Conservation (phyloP, 2,329 filamentous ascomycete genomes). For the Raffaelea deltoideospora region DNA sequence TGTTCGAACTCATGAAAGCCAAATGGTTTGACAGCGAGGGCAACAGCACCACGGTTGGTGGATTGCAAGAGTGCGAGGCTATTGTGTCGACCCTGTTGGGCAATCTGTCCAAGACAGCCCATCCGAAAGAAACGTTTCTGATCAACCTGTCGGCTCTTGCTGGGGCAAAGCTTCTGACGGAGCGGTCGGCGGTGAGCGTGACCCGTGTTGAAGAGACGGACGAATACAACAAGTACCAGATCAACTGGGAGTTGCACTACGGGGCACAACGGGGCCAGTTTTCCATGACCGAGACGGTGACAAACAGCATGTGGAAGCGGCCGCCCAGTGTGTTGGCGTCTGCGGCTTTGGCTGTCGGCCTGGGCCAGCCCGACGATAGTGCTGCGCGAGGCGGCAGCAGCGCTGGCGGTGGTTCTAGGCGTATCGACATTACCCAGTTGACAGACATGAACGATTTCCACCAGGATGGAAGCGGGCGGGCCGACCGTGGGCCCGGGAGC, state of each 20-base stretch:
- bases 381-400: not conserved
- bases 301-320: slow-evolving; percentile 24
- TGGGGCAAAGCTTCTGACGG: slow-evolving; percentile 36
- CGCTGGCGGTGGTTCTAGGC: slow-evolving; percentile 4
- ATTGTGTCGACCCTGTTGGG: slow-evolving; percentile 39
- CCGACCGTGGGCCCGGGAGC: no score
- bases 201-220: slow-evolving; percentile 26
- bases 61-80: slow-evolving; percentile 36
- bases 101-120: slow-evolving; percentile 30
- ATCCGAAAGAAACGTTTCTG: slow-evolving; percentile 38
- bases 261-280: slow-evolving; percentile 38
- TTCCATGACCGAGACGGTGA: slow-evolving; percentile 33
- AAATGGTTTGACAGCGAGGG: slow-evolving; percentile 36
- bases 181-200: slow-evolving; percentile 22
- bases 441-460: no score
- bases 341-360: no score
- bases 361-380: no score
- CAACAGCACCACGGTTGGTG: slow-evolving; percentile 24
- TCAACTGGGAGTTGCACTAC: slow-evolving; percentile 39
- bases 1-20: slow-evolving; percentile 31
- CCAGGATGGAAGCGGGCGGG: no score
- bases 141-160: slow-evolving; percentile 43
- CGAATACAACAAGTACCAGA: slow-evolving; percentile 30
- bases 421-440: no score
- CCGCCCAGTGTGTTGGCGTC: no score